Conservation (phyloP, 495 filamentous ascomycete species). For the Neurospora sp. region DNA sequence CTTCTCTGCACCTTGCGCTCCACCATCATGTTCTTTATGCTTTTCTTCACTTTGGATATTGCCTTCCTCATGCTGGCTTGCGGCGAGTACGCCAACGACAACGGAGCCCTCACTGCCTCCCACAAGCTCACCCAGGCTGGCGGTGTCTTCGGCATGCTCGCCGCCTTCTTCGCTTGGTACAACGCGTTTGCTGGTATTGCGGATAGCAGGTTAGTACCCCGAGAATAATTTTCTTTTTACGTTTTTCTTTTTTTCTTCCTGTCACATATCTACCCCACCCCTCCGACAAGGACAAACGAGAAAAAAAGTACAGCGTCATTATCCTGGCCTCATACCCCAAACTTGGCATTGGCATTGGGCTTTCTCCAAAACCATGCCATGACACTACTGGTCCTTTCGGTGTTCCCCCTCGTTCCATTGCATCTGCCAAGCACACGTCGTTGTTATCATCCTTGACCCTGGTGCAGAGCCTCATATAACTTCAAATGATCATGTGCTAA, state of each 20-base stretch:
- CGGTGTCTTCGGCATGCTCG: conserved; percentile 77
- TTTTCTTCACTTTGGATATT: conserved; percentile 90
- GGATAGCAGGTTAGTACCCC: conserved; percentile 60
- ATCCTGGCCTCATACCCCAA: not conserved
- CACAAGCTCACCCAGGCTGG: conserved; percentile 59
- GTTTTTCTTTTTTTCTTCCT: conserved; percentile 5
- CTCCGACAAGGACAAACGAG: not conserved
- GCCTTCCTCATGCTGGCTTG: conserved; percentile 84
- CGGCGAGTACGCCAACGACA: conserved; percentile 47
- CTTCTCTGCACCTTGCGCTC: conserved; percentile 85
- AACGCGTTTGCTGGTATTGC: conserved; percentile 93
- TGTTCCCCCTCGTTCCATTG: not conserved
- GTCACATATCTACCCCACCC: not conserved
- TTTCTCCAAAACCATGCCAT: not conserved
- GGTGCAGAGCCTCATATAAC: conserved; percentile 3
- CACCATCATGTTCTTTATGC: conserved; percentile 88
- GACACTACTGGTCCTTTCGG: not conserved
- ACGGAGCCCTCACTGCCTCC: conserved; percentile 12
- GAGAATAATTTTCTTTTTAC: conserved; percentile 4
- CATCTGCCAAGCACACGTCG: conserved; percentile 20
- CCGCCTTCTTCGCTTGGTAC: conserved; percentile 93
- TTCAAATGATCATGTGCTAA: conserved; percentile 7
- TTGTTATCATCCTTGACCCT: conserved; percentile 6
- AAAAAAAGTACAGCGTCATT: not conserved
- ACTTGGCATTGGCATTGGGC: not conserved